These are phyloP conservation scores for Parasitella parasitica DNA, from an alignment of 371 early-diverging fungal genomes.

Conservation along the genomic window DNA sequence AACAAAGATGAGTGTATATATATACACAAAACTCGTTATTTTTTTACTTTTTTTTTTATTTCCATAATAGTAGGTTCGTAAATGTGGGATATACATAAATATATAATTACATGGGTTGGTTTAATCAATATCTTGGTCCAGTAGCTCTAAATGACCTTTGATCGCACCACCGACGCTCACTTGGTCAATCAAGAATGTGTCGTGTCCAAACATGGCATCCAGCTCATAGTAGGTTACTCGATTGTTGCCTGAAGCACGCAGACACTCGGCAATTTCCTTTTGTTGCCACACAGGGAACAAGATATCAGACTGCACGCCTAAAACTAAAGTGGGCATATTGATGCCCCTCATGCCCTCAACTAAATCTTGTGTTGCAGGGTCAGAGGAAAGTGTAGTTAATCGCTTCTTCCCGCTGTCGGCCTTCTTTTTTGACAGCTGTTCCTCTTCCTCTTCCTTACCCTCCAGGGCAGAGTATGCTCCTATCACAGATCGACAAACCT, in stretches of 20 bases:
- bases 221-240: conserved; percentile 93
- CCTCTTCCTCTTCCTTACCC: conserved; percentile 3
- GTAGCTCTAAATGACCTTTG: conserved; percentile 86
- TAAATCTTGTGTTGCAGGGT: conserved; percentile 56
- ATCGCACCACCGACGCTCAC: conserved; percentile 91
- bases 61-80: too few species aligned
- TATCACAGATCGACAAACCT: conserved; percentile 26
- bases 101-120: background rate
- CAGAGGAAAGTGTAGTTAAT: conserved; percentile 33
- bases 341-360: conserved; percentile 58
- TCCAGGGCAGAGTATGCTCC: conserved; percentile 42
- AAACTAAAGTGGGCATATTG: conserved; percentile 78
- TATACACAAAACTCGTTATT: too few species aligned
- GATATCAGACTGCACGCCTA: conserved; percentile 94
- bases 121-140: conserved; percentile 22
- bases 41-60: too few species aligned
- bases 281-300: conserved; percentile 95
- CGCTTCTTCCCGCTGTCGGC: conserved; percentile 1
- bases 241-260: conserved; percentile 81
- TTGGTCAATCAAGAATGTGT: conserved; percentile 92
- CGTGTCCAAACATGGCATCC: conserved; percentile 97
- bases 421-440: background rate
- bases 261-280: conserved; percentile 87
- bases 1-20: too few species aligned
- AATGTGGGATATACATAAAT: background rate